Evolutionary conservation across 2,329 filamentous ascomycete genomes (phyloP).

Genomic region (Ophiostoma fasciatum): DNA sequence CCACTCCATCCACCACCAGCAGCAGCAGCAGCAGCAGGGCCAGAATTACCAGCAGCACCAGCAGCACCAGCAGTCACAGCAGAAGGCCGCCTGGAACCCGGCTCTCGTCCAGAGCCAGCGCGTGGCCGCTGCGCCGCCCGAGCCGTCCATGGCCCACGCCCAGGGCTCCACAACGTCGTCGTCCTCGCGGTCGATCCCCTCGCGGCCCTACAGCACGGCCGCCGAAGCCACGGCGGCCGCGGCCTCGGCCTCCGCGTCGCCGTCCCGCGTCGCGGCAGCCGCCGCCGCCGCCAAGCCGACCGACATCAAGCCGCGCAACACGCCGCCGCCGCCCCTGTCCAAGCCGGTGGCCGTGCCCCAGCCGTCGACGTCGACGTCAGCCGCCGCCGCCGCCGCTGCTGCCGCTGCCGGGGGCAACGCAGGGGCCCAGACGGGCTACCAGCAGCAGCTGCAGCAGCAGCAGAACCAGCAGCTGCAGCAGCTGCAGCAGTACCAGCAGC

Average conservation of each 20-base stretch:
- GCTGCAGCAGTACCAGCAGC: slow-evolving; percentile 12
- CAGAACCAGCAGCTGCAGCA: slow-evolving; percentile 10
- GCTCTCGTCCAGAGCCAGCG: slow-evolving; percentile 41
- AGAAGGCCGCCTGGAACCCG: slow-evolving; percentile 24
- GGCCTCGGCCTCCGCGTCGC: slow-evolving; percentile 8
- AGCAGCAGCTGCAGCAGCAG: slow-evolving; percentile 8
- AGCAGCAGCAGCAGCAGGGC: slow-evolving; percentile 19
- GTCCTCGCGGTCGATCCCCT: slow-evolving; percentile 13
- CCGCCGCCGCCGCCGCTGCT: neutral
- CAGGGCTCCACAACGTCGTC: slow-evolving; percentile 34
- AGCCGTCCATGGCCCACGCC: slow-evolving; percentile 46
- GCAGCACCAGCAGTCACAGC: slow-evolving; percentile 12
- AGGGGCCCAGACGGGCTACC: neutral
- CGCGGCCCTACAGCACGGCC: slow-evolving; percentile 9
- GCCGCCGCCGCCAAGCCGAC: slow-evolving; percentile 15
- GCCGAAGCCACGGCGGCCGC: slow-evolving; percentile 6
- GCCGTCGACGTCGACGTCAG: neutral
- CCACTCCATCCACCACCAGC: slow-evolving; percentile 14
- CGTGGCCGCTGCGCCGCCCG: slow-evolving; percentile 43
- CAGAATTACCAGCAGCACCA: slow-evolving; percentile 14
- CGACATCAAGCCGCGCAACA: slow-evolving; percentile 17
- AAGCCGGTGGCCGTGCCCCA: slow-evolving; percentile 44
- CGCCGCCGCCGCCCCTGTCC: slow-evolving; percentile 17
- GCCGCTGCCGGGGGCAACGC: neutral
- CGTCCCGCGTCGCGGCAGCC: neutral